Percentiles rank a stretch among this genome's conserved stretches.
Conservation (phyloP, 179 eudicot genomes). For the Beta lomatogona region DNA sequence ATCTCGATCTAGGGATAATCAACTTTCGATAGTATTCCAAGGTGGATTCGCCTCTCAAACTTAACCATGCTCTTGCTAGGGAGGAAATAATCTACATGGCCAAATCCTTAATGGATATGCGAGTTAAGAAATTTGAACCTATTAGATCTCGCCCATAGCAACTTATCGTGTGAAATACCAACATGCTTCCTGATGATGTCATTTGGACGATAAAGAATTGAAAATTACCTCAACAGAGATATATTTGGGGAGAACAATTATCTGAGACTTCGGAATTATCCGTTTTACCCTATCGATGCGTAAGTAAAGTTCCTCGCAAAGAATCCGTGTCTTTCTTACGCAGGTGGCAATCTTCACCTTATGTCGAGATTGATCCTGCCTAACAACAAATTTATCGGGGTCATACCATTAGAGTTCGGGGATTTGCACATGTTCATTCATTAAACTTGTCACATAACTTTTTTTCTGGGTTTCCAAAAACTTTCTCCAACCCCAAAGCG, state of each 20-base stretch:
- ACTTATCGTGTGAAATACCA: slow-evolving; percentile 2
- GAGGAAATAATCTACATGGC: slow-evolving; percentile 18
- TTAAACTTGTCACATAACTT: slow-evolving; percentile 24
- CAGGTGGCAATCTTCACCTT: neutral
- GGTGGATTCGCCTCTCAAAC: neutral
- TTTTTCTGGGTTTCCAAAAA: neutral
- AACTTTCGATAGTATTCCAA: too few species aligned
- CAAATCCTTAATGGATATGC: slow-evolving; percentile 15
- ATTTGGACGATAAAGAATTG: neutral
- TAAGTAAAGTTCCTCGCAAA: neutral
- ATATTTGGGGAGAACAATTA: too few species aligned
- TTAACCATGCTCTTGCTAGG: slow-evolving; percentile 4
- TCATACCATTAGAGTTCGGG: slow-evolving; percentile 6
- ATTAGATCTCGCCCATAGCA: slow-evolving; percentile 21
- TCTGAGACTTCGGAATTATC: too few species aligned
- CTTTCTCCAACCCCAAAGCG: slow-evolving; percentile 7
- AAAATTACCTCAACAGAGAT: too few species aligned
- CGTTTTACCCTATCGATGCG: neutral
- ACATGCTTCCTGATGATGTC: slow-evolving; percentile 12
- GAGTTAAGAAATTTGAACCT: neutral
- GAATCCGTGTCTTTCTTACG: neutral
- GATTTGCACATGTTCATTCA: neutral
- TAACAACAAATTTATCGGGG: neutral
- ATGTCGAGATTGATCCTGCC: slow-evolving; percentile 23
- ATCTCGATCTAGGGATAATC: too few species aligned